Percentiles rank a stretch among this genome's conserved stretches.
phyloP scores from a whole-genome alignment of 208 protist species.

The Naegleria fowleri region DNA sequence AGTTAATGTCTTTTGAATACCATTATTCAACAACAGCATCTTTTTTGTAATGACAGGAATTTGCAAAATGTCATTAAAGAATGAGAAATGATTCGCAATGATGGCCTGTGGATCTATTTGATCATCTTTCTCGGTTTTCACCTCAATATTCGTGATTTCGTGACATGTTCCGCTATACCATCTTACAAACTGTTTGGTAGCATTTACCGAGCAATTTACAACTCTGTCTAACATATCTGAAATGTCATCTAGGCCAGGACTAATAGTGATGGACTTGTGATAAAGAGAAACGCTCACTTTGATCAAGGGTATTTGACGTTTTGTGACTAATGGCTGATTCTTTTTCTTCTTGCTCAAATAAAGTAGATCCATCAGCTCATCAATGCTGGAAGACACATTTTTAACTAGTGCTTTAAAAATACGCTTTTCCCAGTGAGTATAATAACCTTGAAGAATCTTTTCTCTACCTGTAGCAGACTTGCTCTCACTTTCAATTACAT shows the following conservation, averaged over 20 bases:
- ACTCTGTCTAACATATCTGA: slow-evolving; percentile 68
- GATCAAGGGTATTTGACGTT: slow-evolving; percentile 71
- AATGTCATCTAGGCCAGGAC: slow-evolving; percentile 84
- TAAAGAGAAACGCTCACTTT: slow-evolving; percentile 82
- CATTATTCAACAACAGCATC: slow-evolving; percentile 74
- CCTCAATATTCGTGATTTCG: slow-evolving; percentile 78
- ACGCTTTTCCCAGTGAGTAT: slow-evolving; percentile 88
- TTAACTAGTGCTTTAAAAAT: slow-evolving; percentile 83
- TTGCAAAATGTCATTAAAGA: slow-evolving; percentile 84
- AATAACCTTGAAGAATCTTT: slow-evolving; percentile 80
- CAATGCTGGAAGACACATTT: slow-evolving; percentile 78
- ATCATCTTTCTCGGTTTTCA: slow-evolving; percentile 52
- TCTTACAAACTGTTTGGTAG: slow-evolving; percentile 82
- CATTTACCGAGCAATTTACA: slow-evolving; percentile 76
- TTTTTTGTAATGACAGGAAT: slow-evolving; percentile 76
- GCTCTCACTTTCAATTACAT: slow-evolving; percentile 62
- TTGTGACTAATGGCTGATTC: not conserved
- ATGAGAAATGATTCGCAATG: slow-evolving; percentile 79
- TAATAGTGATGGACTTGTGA: slow-evolving; percentile 75
- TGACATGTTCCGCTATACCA: slow-evolving; percentile 93
- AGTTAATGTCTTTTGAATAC: slow-evolving; percentile 75
- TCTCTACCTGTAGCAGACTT: slow-evolving; percentile 81
- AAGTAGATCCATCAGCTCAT: slow-evolving; percentile 72
- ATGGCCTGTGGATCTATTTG: slow-evolving; percentile 54
- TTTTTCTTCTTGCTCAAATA: slow-evolving; percentile 50